Evolutionary conservation across 805 yeast genomes (phyloP).

Genomic region (Cephaloascus fragrans): DNA sequence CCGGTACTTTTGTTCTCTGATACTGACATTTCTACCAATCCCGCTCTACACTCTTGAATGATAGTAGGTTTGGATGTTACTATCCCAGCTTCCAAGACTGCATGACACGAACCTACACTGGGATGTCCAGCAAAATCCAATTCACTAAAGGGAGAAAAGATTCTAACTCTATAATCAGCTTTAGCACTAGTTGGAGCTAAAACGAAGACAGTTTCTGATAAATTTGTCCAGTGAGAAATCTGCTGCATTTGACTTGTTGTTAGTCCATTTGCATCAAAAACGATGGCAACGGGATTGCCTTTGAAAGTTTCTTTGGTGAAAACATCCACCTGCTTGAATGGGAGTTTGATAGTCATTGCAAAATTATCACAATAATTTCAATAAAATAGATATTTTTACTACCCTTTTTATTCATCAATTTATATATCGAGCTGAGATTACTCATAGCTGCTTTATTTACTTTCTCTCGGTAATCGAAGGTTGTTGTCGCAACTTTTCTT

Average conservation of each 20-base stretch:
- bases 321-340: slow-evolving; percentile 28
- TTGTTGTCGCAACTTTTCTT: no score
- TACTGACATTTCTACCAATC: slow-evolving; percentile 24
- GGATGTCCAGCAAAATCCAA: slow-evolving; percentile 62
- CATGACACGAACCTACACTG: slow-evolving; percentile 42
- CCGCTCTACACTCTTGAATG: slow-evolving; percentile 36
- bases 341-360: neutral
- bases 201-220: slow-evolving; percentile 50
- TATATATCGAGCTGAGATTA: no score
- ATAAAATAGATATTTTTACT: no score
- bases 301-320: slow-evolving; percentile 25
- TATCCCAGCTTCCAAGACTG: slow-evolving; percentile 27
- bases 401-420: no score
- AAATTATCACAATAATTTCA: no score
- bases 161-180: slow-evolving; percentile 40
- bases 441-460: no score
- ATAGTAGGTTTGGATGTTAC: slow-evolving; percentile 17
- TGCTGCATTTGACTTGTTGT: slow-evolving; percentile 29
- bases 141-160: slow-evolving; percentile 37
- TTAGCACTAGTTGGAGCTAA: slow-evolving; percentile 23
- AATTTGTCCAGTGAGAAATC: slow-evolving; percentile 51
- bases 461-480: no score
- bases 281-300: slow-evolving; percentile 51
- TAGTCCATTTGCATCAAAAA: slow-evolving; percentile 29
- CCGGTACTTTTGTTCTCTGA: slow-evolving; percentile 6